Percentiles rank a stretch among this genome's conserved stretches.
Conservation (phyloP, 306 rosid genomes). For the Ochetophila trinervis region DNA sequence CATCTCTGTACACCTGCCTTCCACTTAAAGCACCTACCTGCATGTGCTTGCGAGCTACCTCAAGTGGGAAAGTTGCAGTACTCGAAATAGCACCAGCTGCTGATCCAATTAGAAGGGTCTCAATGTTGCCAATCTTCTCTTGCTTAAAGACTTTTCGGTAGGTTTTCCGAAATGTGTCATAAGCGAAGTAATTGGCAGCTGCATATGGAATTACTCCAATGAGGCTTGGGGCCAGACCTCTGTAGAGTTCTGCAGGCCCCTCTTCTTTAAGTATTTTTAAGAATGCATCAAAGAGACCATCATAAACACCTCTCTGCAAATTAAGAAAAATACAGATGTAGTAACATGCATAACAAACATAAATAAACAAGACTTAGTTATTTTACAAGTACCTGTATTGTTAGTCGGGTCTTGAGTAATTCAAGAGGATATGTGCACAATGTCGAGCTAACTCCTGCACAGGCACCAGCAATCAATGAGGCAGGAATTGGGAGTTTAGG, state of each 20-base stretch:
- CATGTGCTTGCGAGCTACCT: constrained; percentile 99
- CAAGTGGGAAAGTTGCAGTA: constrained; percentile 87
- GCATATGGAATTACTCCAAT: constrained; percentile 92
- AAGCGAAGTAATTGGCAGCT: constrained; percentile 84
- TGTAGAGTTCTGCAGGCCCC: constrained; percentile 82
- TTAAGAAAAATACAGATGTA: constrained; percentile 1
- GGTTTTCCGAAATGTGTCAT: constrained; percentile 74
- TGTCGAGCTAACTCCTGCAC: constrained; percentile 97
- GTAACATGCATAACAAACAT: background rate
- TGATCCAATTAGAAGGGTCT: constrained; percentile 91
- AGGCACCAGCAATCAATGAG: constrained; percentile 91
- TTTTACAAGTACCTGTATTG: constrained; percentile 64
- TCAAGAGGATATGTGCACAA: constrained; percentile 88
- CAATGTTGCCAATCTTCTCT: constrained; percentile 86
- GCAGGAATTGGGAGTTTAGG: constrained; percentile 76
- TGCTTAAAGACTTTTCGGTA: constrained; percentile 66
- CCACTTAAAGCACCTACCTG: constrained; percentile 91
- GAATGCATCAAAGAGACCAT: constrained; percentile 79
- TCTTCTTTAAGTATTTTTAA: constrained; percentile 72
- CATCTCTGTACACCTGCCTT: constrained; percentile 70
- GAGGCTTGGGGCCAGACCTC: constrained; percentile 90
- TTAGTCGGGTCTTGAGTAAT: constrained; percentile 84
- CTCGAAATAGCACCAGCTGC: constrained; percentile 94
- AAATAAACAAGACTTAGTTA: background rate
- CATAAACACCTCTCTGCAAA: constrained; percentile 77